Conservation (phyloP, 2,329 filamentous ascomycete genomes). For the Alternaria conjuncta region DNA sequence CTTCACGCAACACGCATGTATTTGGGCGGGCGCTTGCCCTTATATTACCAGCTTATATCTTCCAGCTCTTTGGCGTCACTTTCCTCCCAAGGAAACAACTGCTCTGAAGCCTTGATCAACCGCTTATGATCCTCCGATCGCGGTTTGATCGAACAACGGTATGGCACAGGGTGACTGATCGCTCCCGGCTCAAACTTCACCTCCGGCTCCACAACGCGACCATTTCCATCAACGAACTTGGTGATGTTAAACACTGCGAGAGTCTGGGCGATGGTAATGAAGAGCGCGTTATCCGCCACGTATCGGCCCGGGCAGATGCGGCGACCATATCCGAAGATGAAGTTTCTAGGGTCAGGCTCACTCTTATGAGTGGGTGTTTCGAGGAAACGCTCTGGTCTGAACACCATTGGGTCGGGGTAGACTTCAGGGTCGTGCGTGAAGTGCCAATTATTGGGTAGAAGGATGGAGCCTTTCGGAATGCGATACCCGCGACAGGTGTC, state of each 20-base stretch:
- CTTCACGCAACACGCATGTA: neutral
- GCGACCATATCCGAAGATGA: constrained; percentile 50
- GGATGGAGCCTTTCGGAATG: constrained; percentile 51
- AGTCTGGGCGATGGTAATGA: constrained; percentile 51
- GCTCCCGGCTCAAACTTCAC: constrained; percentile 29
- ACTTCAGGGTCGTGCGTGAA: constrained; percentile 49
- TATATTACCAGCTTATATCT: neutral
- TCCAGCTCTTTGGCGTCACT: constrained; percentile 40
- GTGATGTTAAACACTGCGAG: constrained; percentile 57
- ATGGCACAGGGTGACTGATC: constrained; percentile 48
- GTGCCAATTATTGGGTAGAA: constrained; percentile 50
- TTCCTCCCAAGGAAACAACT: constrained; percentile 42
- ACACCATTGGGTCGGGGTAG: constrained; percentile 48
- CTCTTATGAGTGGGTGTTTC: constrained; percentile 32
- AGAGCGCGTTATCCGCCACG: constrained; percentile 53
- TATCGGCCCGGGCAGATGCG: constrained; percentile 52
- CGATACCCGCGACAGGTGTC: constrained; percentile 46
- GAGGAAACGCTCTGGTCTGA: constrained; percentile 55
- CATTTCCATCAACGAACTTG: neutral
- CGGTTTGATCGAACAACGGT: constrained; percentile 38
- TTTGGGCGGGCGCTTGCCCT: neutral
- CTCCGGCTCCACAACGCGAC: neutral
- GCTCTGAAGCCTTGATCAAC: constrained; percentile 41
- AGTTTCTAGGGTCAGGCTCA: constrained; percentile 47
- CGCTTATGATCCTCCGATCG: constrained; percentile 38